Conservation (phyloP, 371 early-diverging fungal species). For the Mycotypha africana region DNA sequence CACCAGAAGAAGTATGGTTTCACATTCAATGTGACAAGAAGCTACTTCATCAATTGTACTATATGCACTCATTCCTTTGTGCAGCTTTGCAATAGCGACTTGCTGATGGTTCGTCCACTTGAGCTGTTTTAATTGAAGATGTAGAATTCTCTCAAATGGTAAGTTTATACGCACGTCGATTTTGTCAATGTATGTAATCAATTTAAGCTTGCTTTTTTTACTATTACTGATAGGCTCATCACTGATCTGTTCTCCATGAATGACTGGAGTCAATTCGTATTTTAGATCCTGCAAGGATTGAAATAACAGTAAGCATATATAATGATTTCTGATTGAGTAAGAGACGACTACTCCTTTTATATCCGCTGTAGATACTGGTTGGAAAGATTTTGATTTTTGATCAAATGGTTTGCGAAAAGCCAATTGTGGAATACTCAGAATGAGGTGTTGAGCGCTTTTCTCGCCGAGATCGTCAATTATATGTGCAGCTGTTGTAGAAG, state of each 20-base stretch:
- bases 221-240: too few species aligned
- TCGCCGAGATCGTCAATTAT: not conserved
- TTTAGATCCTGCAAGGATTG: slow-evolving; percentile 3
- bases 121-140: slow-evolving; percentile 6
- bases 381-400: not conserved
- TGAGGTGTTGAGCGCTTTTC: not conserved
- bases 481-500: not conserved
- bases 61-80: slow-evolving; percentile 5
- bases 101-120: not conserved
- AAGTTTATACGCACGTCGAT: slow-evolving; percentile 7
- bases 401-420: not conserved
- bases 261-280: too few species aligned
- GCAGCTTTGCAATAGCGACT: not conserved
- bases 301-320: slow-evolving; percentile 3
- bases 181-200: slow-evolving; percentile 3
- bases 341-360: slow-evolving; percentile 7
- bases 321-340: slow-evolving; percentile 14
- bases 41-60: slow-evolving; percentile 4
- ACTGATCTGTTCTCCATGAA: too few species aligned
- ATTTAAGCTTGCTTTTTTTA: too few species aligned
- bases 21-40: not conserved
- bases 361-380: not conserved
- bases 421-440: slow-evolving; percentile 13
- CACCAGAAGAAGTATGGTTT: not conserved
- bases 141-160: slow-evolving; percentile 1